Evolutionary conservation across 371 early-diverging fungal species (phyloP).

Genomic region (Circinella umbellata): DNA sequence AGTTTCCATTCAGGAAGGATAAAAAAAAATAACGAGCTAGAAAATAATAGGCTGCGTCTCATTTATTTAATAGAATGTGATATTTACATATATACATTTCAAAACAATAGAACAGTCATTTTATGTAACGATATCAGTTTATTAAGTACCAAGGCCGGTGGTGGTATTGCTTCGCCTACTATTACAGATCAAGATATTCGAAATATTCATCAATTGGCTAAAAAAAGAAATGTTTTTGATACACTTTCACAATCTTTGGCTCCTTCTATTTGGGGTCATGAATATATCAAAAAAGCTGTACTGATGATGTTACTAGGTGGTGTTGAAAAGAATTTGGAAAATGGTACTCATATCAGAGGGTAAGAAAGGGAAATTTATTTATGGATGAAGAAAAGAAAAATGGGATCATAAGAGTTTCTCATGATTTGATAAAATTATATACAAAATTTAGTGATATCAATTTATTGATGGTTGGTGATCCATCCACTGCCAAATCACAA

Average conservation of each 20-base stretch:
- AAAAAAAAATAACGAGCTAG: not conserved
- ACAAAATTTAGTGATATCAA: constrained; percentile 86
- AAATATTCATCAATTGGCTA: constrained; percentile 81
- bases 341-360: constrained; percentile 97
- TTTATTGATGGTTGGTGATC: constrained; percentile 96
- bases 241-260: constrained; percentile 90
- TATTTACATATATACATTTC: not conserved
- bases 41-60: too few species aligned
- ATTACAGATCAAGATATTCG: constrained; percentile 84
- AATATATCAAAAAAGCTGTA: constrained; percentile 96
- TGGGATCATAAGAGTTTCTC: not conserved
- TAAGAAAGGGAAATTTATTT: constrained; percentile 22
- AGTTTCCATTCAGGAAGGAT: not conserved
- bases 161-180: constrained; percentile 59
- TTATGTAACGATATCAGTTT: constrained; percentile 90
- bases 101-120: constrained; percentile 77
- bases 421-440: too few species aligned
- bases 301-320: constrained; percentile 95
- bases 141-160: constrained; percentile 79
- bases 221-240: constrained; percentile 78
- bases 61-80: too few species aligned
- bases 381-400: not conserved
- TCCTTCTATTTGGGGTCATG: constrained; percentile 98
- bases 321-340: constrained; percentile 91
- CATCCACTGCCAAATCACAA: constrained; percentile 98